Conservation (phyloP, 768 basidiomycete species). For the Xerocomellus intermedius region DNA sequence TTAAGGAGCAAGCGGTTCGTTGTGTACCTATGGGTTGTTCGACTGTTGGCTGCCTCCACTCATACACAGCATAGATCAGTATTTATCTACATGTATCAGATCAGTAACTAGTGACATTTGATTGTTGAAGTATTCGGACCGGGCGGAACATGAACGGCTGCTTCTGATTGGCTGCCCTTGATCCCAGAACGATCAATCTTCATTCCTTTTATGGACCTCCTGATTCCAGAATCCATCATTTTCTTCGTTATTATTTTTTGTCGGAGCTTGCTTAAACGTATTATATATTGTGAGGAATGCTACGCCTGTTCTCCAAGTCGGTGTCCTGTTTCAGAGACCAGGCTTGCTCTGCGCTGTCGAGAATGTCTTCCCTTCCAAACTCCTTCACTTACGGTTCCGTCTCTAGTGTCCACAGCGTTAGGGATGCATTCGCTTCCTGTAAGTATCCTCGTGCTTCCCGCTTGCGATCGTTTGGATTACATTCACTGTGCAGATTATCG, state of each 20-base stretch:
- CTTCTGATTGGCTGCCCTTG: constrained; percentile 8
- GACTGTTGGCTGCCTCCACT: constrained; percentile 2
- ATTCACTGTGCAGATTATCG: constrained; percentile 52
- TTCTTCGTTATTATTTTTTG: background rate
- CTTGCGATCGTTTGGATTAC: background rate
- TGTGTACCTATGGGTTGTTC: constrained; percentile 7
- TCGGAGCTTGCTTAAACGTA: constrained; percentile 7
- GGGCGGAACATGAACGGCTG: constrained; percentile 11
- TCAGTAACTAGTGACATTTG: background rate
- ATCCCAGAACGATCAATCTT: no score
- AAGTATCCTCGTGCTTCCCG: constrained; percentile 18
- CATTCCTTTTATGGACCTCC: background rate
- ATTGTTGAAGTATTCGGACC: background rate
- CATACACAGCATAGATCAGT: constrained; percentile 21
- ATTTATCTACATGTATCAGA: constrained; percentile 23
- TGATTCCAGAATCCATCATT: no score
- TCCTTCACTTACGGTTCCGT: constrained; percentile 47
- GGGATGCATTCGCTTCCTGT: constrained; percentile 64
- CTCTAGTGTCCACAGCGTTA: constrained; percentile 47
- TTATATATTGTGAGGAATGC: background rate
- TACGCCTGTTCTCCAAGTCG: background rate
- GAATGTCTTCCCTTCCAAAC: constrained; percentile 50
- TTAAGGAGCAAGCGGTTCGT: background rate
- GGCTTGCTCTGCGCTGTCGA: background rate
- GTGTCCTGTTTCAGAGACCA: background rate